phyloP scores from a whole-genome alignment of 225 moss, liverwort and hornwort genomes.

The Physcomitrellopsis africana region DNA sequence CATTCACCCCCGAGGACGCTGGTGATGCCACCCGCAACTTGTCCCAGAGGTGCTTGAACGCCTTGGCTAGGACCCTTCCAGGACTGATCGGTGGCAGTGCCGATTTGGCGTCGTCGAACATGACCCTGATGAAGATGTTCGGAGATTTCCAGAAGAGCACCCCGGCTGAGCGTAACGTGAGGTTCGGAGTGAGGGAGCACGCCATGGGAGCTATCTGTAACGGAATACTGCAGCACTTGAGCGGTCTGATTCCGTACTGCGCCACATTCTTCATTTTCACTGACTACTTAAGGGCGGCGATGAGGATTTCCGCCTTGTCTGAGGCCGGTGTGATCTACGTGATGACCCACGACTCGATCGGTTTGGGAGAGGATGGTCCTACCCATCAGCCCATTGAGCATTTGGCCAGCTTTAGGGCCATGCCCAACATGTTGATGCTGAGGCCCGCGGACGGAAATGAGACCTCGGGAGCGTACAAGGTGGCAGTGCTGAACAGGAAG shows the following conservation, averaged over 20 bases:
- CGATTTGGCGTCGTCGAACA: conserved; percentile 87
- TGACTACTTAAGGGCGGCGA: conserved; percentile 79
- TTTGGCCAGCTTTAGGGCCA: conserved; percentile 89
- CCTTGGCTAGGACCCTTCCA: conserved; percentile 71
- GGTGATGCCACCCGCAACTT: conserved; percentile 85
- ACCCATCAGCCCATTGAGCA: conserved; percentile 97
- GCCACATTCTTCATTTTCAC: conserved; percentile 98
- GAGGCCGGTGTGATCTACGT: conserved; percentile 88
- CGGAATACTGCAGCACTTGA: conserved; percentile 64
- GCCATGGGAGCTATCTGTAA: conserved; percentile 95
- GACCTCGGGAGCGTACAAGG: conserved; percentile 88
- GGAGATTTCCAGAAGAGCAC: conserved; percentile 88
- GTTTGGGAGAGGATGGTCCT: conserved; percentile 86
- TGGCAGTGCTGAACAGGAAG: conserved; percentile 73
- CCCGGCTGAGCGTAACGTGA: conserved; percentile 83
- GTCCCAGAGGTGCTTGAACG: conserved; percentile 82
- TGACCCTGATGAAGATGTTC: conserved; percentile 99
- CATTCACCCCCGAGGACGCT: conserved; percentile 68
- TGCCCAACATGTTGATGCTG: conserved; percentile 87
- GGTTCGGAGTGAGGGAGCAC: conserved; percentile 94
- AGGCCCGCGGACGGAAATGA: conserved; percentile 93
- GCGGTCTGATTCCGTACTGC: conserved; percentile 86
- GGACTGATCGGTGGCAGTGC: conserved; percentile 91
- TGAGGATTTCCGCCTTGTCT: conserved; percentile 82
- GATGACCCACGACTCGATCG: conserved; percentile 97